These are phyloP conservation scores for Chrysoporthe cubensis DNA, from an alignment of 2,329 filamentous ascomycete species.

Conservation along the genomic window DNA sequence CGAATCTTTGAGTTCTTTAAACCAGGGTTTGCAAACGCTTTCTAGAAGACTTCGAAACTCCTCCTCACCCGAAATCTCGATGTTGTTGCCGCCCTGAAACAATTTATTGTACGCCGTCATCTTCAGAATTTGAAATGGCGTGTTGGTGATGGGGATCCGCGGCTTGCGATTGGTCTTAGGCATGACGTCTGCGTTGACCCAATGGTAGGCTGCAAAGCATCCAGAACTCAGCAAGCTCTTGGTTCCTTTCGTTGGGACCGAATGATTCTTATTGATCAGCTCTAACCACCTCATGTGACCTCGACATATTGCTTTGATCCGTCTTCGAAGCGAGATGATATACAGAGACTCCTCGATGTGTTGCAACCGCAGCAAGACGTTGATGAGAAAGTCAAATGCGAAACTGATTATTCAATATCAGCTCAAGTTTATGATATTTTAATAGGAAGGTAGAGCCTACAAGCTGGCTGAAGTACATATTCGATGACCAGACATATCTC, in stretches of 20 bases:
- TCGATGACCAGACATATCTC: constrained; percentile 27
- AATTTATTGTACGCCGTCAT: background rate
- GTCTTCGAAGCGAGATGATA: background rate
- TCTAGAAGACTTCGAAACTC: background rate
- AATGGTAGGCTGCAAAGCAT: constrained; percentile 13
- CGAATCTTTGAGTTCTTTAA: background rate
- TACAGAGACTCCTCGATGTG: background rate
- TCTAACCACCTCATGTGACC: constrained; percentile 15
- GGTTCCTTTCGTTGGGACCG: background rate
- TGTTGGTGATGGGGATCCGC: background rate
- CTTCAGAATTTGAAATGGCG: constrained; percentile 15
- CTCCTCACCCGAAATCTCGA: background rate
- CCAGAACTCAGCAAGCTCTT: background rate
- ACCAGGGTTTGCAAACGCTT: background rate
- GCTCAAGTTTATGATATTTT: fast-evolving
- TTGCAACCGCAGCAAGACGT: background rate
- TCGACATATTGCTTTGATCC: constrained; percentile 6
- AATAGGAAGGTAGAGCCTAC: background rate
- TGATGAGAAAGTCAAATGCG: constrained; percentile 10
- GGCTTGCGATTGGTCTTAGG: background rate
- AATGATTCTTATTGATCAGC: background rate
- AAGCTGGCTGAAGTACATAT: constrained; percentile 24
- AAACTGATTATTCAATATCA: constrained; percentile 4
- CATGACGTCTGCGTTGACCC: constrained; percentile 2
- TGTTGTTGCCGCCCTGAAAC: background rate